phyloP scores from a whole-genome alignment of 139 green algal species.

The Desmodesmus armatus region DNA sequence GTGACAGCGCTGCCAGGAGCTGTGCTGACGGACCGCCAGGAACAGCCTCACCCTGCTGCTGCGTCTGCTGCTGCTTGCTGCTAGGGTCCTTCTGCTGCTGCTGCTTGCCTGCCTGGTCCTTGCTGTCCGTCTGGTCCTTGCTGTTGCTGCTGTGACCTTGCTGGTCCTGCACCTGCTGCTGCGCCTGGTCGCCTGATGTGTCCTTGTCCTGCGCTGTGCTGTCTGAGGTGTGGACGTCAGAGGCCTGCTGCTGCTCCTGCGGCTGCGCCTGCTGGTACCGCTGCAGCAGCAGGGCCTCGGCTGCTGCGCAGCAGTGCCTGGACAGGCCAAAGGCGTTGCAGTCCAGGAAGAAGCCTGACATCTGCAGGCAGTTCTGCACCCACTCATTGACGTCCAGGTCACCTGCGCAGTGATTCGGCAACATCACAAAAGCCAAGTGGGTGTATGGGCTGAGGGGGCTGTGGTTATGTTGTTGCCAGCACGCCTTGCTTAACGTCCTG shows the following conservation, averaged over 20 bases:
- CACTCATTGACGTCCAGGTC: slow-evolving; percentile 58
- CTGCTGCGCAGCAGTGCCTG: slow-evolving; percentile 59
- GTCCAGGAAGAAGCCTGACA: slow-evolving; percentile 59
- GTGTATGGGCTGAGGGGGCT: too few species aligned
- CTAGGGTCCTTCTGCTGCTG: slow-evolving; percentile 12
- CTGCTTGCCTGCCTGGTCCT: background rate
- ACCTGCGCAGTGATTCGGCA: slow-evolving; percentile 41
- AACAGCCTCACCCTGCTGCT: slow-evolving; percentile 10
- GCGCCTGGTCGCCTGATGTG: background rate
- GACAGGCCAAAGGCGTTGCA: slow-evolving; percentile 54
- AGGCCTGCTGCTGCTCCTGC: slow-evolving; percentile 14
- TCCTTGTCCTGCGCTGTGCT: background rate
- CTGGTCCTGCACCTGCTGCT: background rate
- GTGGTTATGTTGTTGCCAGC: too few species aligned
- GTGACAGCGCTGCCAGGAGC: background rate
- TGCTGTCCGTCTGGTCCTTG: background rate
- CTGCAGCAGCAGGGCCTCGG: slow-evolving; percentile 21
- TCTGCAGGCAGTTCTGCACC: slow-evolving; percentile 71
- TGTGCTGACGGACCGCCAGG: background rate
- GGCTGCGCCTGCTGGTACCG: slow-evolving; percentile 15
- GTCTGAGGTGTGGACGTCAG: too few species aligned
- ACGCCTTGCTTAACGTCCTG: too few species aligned
- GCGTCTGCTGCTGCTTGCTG: slow-evolving; percentile 14
- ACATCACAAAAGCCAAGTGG: background rate
- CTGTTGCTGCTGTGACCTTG: background rate